Evolutionary conservation across 1,284 basidiomycete genomes (phyloP).

Genomic region (Ceratobasidium sp.): DNA sequence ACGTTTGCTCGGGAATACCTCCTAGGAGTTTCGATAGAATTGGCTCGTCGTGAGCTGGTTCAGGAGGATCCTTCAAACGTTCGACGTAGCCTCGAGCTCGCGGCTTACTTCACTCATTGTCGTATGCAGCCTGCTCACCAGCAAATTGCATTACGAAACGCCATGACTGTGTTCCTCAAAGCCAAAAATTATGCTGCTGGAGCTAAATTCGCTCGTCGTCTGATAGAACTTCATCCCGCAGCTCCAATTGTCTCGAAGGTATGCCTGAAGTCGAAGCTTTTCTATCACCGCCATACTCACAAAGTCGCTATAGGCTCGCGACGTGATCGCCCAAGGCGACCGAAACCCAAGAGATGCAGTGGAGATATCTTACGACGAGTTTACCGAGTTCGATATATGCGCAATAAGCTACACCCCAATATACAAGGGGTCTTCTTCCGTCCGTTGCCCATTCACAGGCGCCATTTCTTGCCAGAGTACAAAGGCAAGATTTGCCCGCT

Average conservation of each 20-base stretch:
- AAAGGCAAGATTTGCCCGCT: slow-evolving; percentile 80
- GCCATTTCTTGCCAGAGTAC: slow-evolving; percentile 89
- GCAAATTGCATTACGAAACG: slow-evolving; percentile 92
- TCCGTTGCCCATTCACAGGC: slow-evolving; percentile 92
- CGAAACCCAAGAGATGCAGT: slow-evolving; percentile 93
- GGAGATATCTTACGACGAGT: slow-evolving; percentile 95
- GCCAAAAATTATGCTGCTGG: slow-evolving; percentile 94
- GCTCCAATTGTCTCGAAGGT: slow-evolving; percentile 89
- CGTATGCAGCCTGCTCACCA: slow-evolving; percentile 86
- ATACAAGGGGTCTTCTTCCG: slow-evolving; percentile 83
- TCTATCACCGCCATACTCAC: slow-evolving; percentile 1
- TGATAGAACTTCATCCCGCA: slow-evolving; percentile 90
- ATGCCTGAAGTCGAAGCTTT: slow-evolving; percentile 44
- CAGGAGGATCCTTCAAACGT: slow-evolving; percentile 85
- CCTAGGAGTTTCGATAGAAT: slow-evolving; percentile 91
- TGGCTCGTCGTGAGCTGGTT: slow-evolving; percentile 83
- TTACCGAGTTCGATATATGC: slow-evolving; percentile 93
- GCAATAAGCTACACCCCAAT: slow-evolving; percentile 93
- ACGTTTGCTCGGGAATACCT: slow-evolving; percentile 90
- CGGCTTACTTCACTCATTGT: slow-evolving; percentile 97
- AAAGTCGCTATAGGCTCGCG: slow-evolving; percentile 69
- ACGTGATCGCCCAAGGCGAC: slow-evolving; percentile 91
- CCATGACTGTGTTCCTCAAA: slow-evolving; percentile 89
- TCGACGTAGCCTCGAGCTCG: slow-evolving; percentile 88
- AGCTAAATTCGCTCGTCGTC: slow-evolving; percentile 87